These are phyloP conservation scores for Ophiostoma sp. DNA, from an alignment of 2,329 filamentous ascomycete species.

Conservation along the genomic window DNA sequence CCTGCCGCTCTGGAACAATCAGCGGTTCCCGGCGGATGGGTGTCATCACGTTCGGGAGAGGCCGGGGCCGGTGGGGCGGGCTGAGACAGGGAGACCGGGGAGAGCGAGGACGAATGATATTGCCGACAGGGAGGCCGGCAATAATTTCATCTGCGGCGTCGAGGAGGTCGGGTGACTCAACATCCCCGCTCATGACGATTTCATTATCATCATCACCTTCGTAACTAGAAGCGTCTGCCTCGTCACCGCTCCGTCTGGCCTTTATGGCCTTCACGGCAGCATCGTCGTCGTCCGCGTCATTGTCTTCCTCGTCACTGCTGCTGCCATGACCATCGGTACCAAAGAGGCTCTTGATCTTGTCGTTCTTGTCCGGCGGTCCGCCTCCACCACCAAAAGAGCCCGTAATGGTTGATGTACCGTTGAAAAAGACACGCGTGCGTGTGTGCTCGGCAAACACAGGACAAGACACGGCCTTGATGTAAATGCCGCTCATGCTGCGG, in stretches of 20 bases:
- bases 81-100: not conserved
- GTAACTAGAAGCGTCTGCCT: not conserved
- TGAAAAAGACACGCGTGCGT: not conserved
- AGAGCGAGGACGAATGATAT: not conserved
- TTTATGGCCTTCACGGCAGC: not conserved
- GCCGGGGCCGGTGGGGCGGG: too few relatives aligned
- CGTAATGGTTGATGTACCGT: not conserved
- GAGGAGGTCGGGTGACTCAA: not conserved
- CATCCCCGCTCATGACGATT: not conserved
- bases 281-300: not conserved
- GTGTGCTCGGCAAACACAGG: constrained; percentile 12
- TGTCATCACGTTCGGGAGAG: not conserved
- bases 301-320: not conserved
- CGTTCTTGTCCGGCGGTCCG: not conserved
- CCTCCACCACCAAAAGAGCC: not conserved
- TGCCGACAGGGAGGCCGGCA: not conserved
- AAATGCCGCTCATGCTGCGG: not conserved
- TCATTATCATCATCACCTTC: not conserved
- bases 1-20: not conserved
- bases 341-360: not conserved
- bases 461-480: not conserved
- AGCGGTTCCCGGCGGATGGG: not conserved
- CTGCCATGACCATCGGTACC: not conserved
- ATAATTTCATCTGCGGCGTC: not conserved
- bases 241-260: not conserved